Evolutionary conservation across 1,284 basidiomycete genomes (phyloP).

Genomic region (Irpex lacteus): DNA sequence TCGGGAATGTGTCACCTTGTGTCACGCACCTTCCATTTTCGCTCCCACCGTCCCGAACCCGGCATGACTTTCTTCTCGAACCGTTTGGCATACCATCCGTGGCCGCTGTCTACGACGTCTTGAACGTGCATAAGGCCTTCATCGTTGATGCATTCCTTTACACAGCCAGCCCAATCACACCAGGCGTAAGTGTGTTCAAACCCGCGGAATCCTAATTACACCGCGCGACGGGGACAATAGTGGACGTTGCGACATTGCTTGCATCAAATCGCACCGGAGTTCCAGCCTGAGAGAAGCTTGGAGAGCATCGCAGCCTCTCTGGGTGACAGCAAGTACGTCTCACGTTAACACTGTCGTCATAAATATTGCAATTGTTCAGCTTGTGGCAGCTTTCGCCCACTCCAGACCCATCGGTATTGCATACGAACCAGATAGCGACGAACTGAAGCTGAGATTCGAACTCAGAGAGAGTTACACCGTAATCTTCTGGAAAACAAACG

Average conservation of each 20-base stretch:
- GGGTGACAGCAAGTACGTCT: neutral
- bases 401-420: neutral
- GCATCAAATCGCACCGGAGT: neutral
- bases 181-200: neutral
- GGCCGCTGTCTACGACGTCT: neutral
- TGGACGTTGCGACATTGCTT: neutral
- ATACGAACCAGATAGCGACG: neutral
- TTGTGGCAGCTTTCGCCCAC: neutral
- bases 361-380: neutral
- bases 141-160: neutral
- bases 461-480: neutral
- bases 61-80: neutral
- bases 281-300: neutral
- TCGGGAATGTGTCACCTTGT: conserved; percentile 11
- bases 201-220: neutral
- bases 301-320: neutral
- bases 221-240: neutral
- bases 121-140: neutral
- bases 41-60: neutral
- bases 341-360: neutral
- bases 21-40: conserved; percentile 9
- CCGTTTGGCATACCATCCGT: neutral
- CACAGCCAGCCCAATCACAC: no score
- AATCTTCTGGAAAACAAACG: neutral
- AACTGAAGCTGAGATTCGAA: neutral